phyloP scores from a whole-genome alignment of 768 basidiomycete species.

The Holtermannia corniformis region DNA sequence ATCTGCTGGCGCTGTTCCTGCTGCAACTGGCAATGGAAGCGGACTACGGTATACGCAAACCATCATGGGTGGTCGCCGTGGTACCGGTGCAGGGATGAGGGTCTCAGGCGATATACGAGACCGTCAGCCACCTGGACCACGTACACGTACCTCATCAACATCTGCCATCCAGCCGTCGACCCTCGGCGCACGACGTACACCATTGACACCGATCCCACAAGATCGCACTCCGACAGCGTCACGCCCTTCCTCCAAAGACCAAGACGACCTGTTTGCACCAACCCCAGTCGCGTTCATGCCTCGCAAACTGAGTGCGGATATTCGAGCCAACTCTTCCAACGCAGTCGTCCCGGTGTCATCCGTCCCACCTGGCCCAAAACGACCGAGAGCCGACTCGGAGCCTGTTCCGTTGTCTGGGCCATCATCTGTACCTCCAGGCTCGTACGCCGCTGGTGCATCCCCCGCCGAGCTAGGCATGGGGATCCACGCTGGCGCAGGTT shows the following conservation, averaged over 20 bases:
- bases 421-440: background rate
- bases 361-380: background rate
- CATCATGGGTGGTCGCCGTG: conserved; percentile 63
- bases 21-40: conserved; percentile 41
- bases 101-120: conserved; percentile 49
- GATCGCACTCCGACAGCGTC: background rate
- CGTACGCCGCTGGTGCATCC: background rate
- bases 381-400: background rate
- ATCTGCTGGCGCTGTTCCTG: background rate
- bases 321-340: background rate
- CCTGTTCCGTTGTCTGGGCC: background rate
- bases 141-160: background rate
- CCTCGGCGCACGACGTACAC: conserved; percentile 1
- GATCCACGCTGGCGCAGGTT: conserved; percentile 1
- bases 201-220: background rate
- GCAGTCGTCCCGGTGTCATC: background rate
- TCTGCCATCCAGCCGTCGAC: background rate
- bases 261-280: background rate
- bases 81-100: conserved; percentile 66
- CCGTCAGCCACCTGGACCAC: background rate
- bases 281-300: background rate
- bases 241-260: background rate
- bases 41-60: conserved; percentile 76
- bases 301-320: background rate
- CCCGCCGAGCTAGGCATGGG: background rate